Evolutionary conservation across 2,329 filamentous ascomycete genomes (phyloP).

Genomic region (Neocatenulostroma microsporum): DNA sequence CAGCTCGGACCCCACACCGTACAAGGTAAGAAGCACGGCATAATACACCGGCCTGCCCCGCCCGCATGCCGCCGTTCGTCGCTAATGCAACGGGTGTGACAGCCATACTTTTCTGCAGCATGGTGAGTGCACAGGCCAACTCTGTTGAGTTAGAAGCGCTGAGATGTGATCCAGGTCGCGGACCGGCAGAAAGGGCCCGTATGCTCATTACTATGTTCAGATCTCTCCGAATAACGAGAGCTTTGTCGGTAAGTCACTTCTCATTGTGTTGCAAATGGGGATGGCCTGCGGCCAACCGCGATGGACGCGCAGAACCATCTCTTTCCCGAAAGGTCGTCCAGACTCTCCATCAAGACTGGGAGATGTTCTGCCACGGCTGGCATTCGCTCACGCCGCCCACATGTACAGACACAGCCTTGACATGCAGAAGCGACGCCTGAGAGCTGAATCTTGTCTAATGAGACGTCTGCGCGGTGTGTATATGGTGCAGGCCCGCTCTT

Average conservation of each 20-base stretch:
- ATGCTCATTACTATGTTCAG: slow-evolving; percentile 84
- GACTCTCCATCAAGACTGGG: too few relatives aligned
- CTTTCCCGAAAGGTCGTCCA: too few relatives aligned
- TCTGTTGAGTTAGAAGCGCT: slow-evolving; percentile 1
- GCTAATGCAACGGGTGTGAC: slow-evolving; percentile 14
- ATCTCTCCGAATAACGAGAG: slow-evolving; percentile 58
- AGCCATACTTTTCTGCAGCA: slow-evolving; percentile 66
- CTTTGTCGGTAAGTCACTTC: slow-evolving; percentile 57
- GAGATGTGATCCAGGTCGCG: slow-evolving; percentile 53
- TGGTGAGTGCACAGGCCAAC: slow-evolving; percentile 5
- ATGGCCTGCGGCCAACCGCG: too few relatives aligned
- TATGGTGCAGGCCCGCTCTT: too few relatives aligned
- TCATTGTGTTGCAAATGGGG: too few relatives aligned
- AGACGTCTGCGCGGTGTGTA: too few relatives aligned
- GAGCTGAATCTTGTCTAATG: too few relatives aligned
- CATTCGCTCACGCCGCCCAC: too few relatives aligned
- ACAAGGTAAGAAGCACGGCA: slow-evolving; percentile 56
- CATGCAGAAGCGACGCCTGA: too few relatives aligned
- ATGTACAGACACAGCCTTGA: too few relatives aligned
- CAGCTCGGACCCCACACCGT: slow-evolving; percentile 74
- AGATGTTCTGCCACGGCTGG: too few relatives aligned
- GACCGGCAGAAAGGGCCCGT: slow-evolving; percentile 77
- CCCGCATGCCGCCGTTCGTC: slow-evolving; percentile 6
- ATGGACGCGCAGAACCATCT: too few relatives aligned
- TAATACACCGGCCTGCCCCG: background rate